A percentile compares a stretch with the other conserved stretches of the same genome.
Conservation (phyloP, 2,329 filamentous ascomycete genomes). For the Beauveria bassiana region DNA sequence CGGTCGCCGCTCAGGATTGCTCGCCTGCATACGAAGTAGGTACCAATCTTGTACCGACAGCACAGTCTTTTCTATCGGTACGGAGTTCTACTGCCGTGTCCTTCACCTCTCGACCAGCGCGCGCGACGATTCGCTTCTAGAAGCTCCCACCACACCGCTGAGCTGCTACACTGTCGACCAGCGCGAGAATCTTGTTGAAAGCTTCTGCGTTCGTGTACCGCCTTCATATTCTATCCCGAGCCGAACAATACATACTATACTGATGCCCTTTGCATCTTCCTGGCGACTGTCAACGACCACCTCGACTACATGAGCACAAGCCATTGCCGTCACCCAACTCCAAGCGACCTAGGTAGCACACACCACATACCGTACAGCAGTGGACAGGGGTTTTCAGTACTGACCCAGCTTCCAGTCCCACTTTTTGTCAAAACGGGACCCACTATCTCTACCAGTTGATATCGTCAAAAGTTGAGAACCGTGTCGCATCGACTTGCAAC, state of each 20-base stretch:
- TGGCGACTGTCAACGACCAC: not conserved
- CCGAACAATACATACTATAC: not conserved
- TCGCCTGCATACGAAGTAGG: not conserved
- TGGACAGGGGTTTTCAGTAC: constrained; percentile 9
- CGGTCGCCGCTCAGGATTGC: not conserved
- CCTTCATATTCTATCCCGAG: not conserved
- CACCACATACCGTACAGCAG: not conserved
- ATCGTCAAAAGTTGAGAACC: not conserved
- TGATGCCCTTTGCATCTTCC: not conserved
- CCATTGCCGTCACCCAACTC: not conserved
- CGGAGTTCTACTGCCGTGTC: not conserved
- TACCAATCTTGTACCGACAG: not conserved
- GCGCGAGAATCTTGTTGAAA: not conserved
- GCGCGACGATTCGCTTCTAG: not conserved
- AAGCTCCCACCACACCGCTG: not conserved
- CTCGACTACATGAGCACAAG: not conserved
- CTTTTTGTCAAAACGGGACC: not conserved
- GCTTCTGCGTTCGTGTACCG: not conserved
- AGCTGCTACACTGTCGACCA: not conserved
- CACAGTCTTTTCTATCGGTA: not conserved
- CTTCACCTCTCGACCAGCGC: not conserved
- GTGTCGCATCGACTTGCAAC: not conserved
- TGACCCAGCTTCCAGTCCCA: constrained; percentile 5
- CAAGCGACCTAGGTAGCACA: constrained; percentile 1
- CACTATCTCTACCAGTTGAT: not conserved